Percentiles rank a stretch among this genome's conserved stretches.
Conservation (phyloP, 2,329 filamentous ascomycete genomes). For the Colletotrichum eremochloae region DNA sequence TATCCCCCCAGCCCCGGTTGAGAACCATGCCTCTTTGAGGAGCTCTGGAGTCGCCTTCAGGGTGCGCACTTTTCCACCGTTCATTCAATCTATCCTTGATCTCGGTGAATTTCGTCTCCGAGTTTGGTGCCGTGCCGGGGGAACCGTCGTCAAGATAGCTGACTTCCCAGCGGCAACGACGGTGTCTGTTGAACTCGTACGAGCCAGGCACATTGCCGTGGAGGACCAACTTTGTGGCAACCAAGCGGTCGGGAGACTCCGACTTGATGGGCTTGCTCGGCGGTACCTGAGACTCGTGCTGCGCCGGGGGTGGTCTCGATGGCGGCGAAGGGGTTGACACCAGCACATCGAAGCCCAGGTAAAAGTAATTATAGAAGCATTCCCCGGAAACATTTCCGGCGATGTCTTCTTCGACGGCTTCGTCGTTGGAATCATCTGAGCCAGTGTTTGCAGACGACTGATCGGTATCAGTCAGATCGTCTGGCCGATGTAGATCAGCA, state of each 20-base stretch:
- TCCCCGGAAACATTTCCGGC: constrained; percentile 73
- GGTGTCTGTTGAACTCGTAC: constrained; percentile 95
- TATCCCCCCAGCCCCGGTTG: constrained; percentile 92
- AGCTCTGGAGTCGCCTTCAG: constrained; percentile 64
- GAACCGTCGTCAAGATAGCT: constrained; percentile 65
- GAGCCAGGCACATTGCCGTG: constrained; percentile 96
- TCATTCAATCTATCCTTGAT: constrained; percentile 77
- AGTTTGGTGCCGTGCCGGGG: constrained; percentile 67
- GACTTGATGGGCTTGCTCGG: constrained; percentile 55
- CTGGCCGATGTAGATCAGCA: constrained; percentile 60
- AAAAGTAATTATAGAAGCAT: constrained; percentile 98
- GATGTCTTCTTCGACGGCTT: constrained; percentile 68
- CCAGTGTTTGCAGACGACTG: constrained; percentile 80
- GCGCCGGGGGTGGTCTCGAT: constrained; percentile 72
- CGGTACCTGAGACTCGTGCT: constrained; percentile 35
- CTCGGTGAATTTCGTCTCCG: constrained; percentile 82
- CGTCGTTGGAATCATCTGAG: constrained; percentile 75
- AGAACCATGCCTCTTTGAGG: constrained; percentile 84
- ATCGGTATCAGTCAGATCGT: constrained; percentile 78
- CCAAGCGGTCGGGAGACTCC: constrained; percentile 73
- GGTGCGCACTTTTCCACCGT: constrained; percentile 77
- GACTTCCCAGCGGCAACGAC: constrained; percentile 89
- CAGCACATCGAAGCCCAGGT: constrained; percentile 92
- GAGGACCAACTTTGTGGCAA: constrained; percentile 91
- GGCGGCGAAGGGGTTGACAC: constrained; percentile 81